Percentiles rank a stretch among this genome's conserved stretches.
These are phyloP conservation scores for Trichoderma pleuroti DNA, from an alignment of 2,329 filamentous ascomycete species.

Conservation along the genomic window DNA sequence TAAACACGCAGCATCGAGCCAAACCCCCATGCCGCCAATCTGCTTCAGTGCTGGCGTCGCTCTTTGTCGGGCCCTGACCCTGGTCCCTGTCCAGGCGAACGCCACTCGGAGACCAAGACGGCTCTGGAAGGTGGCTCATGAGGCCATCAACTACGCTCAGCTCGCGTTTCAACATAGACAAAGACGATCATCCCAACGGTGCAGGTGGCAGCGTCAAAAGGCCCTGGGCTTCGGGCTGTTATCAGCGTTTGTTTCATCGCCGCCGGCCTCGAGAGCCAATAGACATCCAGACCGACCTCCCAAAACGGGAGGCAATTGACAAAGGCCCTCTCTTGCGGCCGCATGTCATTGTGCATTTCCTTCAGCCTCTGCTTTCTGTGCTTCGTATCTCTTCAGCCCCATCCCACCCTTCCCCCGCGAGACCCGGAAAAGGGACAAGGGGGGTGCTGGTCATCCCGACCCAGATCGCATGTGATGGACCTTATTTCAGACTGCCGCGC, in stretches of 20 bases:
- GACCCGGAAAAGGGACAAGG: not conserved
- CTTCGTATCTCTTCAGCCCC: not conserved
- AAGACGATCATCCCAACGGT: not conserved
- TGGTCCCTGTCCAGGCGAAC: not conserved
- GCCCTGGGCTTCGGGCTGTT: not conserved
- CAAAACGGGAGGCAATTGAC: not conserved
- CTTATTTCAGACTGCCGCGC: conserved; percentile 5
- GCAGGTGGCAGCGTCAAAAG: conserved; percentile 4
- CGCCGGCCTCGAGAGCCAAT: not conserved
- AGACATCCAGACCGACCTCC: conserved; percentile 3
- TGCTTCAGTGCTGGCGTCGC: not conserved
- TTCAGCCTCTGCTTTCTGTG: not conserved
- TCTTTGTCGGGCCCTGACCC: not conserved
- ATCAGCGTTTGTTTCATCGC: not conserved
- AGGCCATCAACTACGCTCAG: not conserved
- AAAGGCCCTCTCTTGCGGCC: not conserved
- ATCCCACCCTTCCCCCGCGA: not conserved
- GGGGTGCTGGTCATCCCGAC: not conserved
- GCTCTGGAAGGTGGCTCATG: conserved; percentile 14
- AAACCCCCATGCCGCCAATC: not conserved
- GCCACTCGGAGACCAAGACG: conserved; percentile 12
- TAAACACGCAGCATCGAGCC: not conserved
- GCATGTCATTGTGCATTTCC: not conserved
- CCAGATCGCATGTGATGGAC: conserved; percentile 14
- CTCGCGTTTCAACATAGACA: not conserved